Evolutionary conservation across 2,329 filamentous ascomycete species (phyloP).

Genomic region (Paramyrothecium sp.): DNA sequence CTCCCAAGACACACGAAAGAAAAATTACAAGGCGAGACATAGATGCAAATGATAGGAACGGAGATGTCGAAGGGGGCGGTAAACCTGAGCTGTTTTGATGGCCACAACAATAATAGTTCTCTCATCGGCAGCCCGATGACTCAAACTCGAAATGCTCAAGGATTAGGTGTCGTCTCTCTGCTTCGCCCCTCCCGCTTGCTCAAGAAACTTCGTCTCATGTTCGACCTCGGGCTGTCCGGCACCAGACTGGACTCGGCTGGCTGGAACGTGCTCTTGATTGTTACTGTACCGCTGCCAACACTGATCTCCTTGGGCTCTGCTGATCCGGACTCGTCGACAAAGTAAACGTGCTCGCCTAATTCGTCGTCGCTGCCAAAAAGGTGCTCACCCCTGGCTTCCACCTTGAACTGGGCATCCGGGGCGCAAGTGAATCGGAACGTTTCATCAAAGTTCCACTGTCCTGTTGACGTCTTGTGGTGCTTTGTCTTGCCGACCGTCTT

Average conservation of each 20-base stretch:
- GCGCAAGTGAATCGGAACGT: slow-evolving; percentile 75
- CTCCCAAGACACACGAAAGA: too few species aligned
- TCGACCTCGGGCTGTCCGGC: slow-evolving; percentile 45
- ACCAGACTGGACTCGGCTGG: slow-evolving; percentile 42
- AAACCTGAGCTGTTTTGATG: too few species aligned
- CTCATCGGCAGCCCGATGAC: too few species aligned
- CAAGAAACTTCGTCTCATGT: slow-evolving; percentile 53
- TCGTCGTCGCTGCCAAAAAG: slow-evolving; percentile 81
- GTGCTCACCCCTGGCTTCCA: slow-evolving; percentile 82
- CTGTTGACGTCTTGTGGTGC: slow-evolving; percentile 71
- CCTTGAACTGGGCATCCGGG: slow-evolving; percentile 81
- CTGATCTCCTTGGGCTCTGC: slow-evolving; percentile 70
- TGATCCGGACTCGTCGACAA: slow-evolving; percentile 76
- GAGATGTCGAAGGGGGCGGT: too few species aligned
- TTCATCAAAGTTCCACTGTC: slow-evolving; percentile 70
- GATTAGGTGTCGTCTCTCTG: slow-evolving; percentile 41
- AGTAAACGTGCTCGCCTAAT: slow-evolving; percentile 84
- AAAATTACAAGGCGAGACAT: too few species aligned
- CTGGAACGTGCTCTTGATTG: slow-evolving; percentile 71
- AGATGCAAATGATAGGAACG: too few species aligned
- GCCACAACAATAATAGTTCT: too few species aligned
- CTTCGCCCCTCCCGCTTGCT: slow-evolving; percentile 46
- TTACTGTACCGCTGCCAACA: slow-evolving; percentile 71
- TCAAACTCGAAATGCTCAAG: slow-evolving; percentile 14
- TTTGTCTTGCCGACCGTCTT: slow-evolving; percentile 93